Percentiles rank a stretch among this genome's conserved stretches.
phyloP scores from a whole-genome alignment of 2,329 filamentous ascomycete species.

The Sporothrix brunneoviolacea region DNA sequence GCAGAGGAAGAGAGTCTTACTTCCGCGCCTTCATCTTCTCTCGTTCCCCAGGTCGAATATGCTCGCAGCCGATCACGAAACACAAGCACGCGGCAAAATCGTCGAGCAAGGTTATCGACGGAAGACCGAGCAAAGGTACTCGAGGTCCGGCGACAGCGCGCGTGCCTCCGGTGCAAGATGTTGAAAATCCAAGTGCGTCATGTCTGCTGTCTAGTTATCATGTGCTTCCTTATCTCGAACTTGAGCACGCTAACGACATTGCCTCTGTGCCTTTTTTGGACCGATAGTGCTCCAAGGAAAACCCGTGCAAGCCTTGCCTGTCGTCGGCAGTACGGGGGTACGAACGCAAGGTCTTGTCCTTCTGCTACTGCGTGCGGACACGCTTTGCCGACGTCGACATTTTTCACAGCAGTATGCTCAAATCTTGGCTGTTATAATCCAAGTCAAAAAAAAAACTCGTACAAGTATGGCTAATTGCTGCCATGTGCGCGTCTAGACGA shows the following conservation, averaged over 20 bases:
- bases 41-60: background rate
- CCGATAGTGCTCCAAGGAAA: constrained; percentile 21
- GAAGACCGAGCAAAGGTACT: constrained; percentile 22
- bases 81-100: constrained; percentile 7
- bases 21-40: background rate
- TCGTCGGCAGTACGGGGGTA: constrained; percentile 23
- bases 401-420: constrained; percentile 19
- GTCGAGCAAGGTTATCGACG: constrained; percentile 19
- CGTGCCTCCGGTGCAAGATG: constrained; percentile 25
- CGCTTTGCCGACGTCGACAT: constrained; percentile 26
- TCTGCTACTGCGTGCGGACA: constrained; percentile 26
- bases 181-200: constrained; percentile 25
- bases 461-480: no score
- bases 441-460: no score
- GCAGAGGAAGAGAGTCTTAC: background rate
- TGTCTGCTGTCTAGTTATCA: background rate
- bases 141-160: constrained; percentile 23
- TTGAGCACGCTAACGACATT: no score
- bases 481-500: no score
- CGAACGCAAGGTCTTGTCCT: constrained; percentile 24
- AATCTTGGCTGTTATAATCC: no score
- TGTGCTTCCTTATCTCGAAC: background rate
- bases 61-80: background rate
- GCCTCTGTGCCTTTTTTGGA: background rate
- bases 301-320: constrained; percentile 24